A percentile compares a stretch with the other conserved stretches of the same genome.
Evolutionary conservation across 768 basidiomycete species (phyloP).

Genomic region (Galerina marginata): DNA sequence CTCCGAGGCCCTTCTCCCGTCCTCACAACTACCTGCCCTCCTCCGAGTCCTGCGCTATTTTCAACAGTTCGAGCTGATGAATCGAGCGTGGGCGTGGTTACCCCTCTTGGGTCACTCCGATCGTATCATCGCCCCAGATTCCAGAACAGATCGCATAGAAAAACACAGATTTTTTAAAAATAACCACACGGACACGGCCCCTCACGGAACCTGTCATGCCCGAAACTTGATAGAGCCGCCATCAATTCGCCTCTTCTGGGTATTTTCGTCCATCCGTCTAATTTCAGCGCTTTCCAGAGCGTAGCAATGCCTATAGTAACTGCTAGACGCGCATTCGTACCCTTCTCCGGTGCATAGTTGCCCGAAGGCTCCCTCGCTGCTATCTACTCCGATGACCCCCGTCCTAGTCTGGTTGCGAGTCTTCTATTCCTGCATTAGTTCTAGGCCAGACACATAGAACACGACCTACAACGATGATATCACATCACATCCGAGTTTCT

Average conservation of each 20-base stretch:
- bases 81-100: background rate
- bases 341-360: no score
- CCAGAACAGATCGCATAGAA: background rate
- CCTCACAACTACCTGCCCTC: background rate
- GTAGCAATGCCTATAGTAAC: no score
- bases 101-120: conserved; percentile 13
- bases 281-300: background rate
- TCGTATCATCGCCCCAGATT: conserved; percentile 17
- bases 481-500: no score
- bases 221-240: no score
- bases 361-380: no score
- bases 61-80: background rate
- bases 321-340: no score
- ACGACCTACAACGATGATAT: no score
- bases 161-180: conserved; percentile 1
- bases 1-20: background rate
- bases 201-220: background rate
- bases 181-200: background rate
- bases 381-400: no score
- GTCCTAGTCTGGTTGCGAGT: no score
- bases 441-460: no score
- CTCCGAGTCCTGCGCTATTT: background rate
- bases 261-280: background rate
- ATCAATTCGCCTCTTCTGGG: no score
- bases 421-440: no score